phyloP scores from a whole-genome alignment of 208 protist genomes.

The Trypanosoma lewisi region DNA sequence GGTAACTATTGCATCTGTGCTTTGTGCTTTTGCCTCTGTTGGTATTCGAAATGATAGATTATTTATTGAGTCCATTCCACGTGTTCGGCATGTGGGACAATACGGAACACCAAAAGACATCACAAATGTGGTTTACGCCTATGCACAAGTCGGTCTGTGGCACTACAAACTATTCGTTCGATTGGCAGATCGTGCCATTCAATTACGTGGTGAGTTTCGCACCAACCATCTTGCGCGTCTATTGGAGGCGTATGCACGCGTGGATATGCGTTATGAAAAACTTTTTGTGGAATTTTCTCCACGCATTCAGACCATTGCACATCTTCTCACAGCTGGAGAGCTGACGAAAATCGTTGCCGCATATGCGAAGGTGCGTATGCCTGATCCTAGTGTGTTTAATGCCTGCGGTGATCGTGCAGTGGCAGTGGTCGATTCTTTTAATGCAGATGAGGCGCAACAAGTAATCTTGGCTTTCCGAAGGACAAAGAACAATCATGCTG shows the following conservation, averaged over 20 bases:
- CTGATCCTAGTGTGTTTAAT: conserved; percentile 43
- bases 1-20: conserved; percentile 62
- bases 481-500: conserved; percentile 28
- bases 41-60: conserved; percentile 62
- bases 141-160: conserved; percentile 75
- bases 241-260: conserved; percentile 52
- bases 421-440: conserved; percentile 33
- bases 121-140: conserved; percentile 70
- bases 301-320: conserved; percentile 58
- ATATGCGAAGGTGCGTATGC: conserved; percentile 49
- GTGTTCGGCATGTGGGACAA: conserved; percentile 70
- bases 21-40: conserved; percentile 64
- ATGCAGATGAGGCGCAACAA: conserved; percentile 30
- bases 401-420: conserved; percentile 39
- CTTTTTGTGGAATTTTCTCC: conserved; percentile 73
- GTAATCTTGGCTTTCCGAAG: conserved; percentile 30
- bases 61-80: conserved; percentile 81
- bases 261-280: conserved; percentile 79
- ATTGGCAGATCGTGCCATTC: conserved; percentile 75
- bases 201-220: conserved; percentile 60
- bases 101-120: conserved; percentile 78
- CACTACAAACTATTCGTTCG: conserved; percentile 85
- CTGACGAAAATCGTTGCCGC: conserved; percentile 40
- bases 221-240: conserved; percentile 40
- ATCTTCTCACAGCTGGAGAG: conserved; percentile 44